Evolutionary conservation across 352 stramenopile species (phyloP), one percentile per base, ranked within the genome.

Genomic region (Pythium scleroteichum): DNA sequence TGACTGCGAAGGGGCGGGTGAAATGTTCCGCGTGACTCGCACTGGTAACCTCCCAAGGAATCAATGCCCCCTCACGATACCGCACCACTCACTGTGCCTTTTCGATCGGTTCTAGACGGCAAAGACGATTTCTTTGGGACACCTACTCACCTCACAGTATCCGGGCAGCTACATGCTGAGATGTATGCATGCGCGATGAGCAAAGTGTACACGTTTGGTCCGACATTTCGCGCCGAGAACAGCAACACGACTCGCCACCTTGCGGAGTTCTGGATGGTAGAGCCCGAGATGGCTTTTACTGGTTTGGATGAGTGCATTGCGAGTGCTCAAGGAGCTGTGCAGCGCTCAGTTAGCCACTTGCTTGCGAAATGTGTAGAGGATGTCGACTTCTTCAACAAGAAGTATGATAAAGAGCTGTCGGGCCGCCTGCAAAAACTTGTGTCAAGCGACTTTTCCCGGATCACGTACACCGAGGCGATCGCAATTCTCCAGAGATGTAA

Each of bases 161-260:
- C 87, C 8, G 90, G 89, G 9, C 95, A 99, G 73, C 76, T 99
- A 8, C 95, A 97, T 44, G 96, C 76, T 17, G 97, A 99, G 74
- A 98, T 98, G 52, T 98, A 99, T 64, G 97, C 97, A 12, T 98
- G 85, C 64, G 96, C 96, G 8, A 69, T 99, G 52, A 95, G 95
- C 64, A 97, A 99, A 71, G 91, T 99, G 42, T 99, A 99, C 78
- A 99, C 97, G 1, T 99, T 99, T 72, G 97, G 97, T 2, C 97
- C 97, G 27, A 99, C 97, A 2, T 99, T 99, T 71, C 90, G 97
- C 27, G 97, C 97, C 0, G 97, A 99, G 73, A 99, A 99, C 81
- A 98, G 83, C 66, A 97, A 99, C 77, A 99, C 97, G 17, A 94
- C 92, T 12, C 82, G 97, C 33, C 97, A 99, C 69, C 77, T 99